Base-by-base conservation (phyloP, 257 asterid species). In the Jaltomata sinuosa region DNA sequence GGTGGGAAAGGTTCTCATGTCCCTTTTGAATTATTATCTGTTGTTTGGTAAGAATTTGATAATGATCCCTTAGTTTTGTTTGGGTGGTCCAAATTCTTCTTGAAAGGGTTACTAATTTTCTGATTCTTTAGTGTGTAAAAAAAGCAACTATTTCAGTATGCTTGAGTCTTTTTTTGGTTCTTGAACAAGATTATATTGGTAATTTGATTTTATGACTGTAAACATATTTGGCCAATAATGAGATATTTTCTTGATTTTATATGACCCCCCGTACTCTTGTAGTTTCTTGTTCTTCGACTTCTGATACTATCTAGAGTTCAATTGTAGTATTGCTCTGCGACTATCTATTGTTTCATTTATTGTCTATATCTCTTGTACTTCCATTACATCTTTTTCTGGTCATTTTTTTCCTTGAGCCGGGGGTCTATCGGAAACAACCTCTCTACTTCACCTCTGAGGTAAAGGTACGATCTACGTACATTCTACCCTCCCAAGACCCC, bases 41-140 rank as follows among this genome's bases (percentile, higher is more conserved):
- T 65, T 85, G 85, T 40, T 84, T 86, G 82, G 84, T 21, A 68
- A 87, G 90, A 53, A 83, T 88, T 89, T 83, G 93, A 85, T 88
- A 74, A 27, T 83, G 80, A 87, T 88, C 97, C 91, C 85, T 86
- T 88, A 36, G 90, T 91, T 91, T 90, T 91, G 90, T 87, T 88
- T 85, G 87, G 89, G 91, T 76, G 84, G 85, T 88, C 95, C 93
- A 25, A 86, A 86, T 82, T 88, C 90, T 68, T 52, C 85, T 15
- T 57, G 83, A 90, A 87, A 82, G 83, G 67, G 5, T 83, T 83
- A 87, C 87, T 89, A 80, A 69, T 85, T 76, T 67, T 87, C 31
- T 32, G 40, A 53, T 62, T 45, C 27, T 82, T 59, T 82, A 42
- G 65, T 67, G 78, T 83, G 85, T 18, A 53, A 83, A 52, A 38